Conservation (phyloP, 257 asterid genomes). For the Solanum appendiculatum region DNA sequence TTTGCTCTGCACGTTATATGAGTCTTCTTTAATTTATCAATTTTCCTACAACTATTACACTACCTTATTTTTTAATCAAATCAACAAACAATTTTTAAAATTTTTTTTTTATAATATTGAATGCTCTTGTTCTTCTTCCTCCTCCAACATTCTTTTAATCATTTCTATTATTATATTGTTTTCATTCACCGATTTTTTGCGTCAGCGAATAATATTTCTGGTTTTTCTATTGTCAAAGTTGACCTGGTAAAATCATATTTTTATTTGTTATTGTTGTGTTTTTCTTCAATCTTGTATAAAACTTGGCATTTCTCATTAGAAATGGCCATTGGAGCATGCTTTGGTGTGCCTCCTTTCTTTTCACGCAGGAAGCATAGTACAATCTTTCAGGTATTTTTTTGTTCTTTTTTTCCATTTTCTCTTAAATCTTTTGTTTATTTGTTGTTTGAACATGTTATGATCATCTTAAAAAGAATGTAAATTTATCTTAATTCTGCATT, state of each 20-base stretch:
- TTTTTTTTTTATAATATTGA: not conserved
- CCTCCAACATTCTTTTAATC: not conserved
- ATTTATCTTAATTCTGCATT: not conserved
- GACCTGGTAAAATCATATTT: not conserved
- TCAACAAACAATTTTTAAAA: not conserved
- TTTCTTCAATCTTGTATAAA: not conserved
- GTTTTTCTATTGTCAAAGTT: not conserved
- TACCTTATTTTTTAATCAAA: not conserved
- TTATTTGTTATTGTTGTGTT: not conserved
- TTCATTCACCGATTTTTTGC: not conserved
- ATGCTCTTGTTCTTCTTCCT: constrained; percentile 1
- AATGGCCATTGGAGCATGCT: constrained; percentile 4
- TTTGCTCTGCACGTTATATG: constrained; percentile 15
- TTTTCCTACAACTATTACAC: not conserved
- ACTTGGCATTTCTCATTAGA: not conserved
- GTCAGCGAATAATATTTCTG: not conserved
- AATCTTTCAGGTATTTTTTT: not conserved
- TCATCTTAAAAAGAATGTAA: not conserved
- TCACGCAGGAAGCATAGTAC: constrained; percentile 1
- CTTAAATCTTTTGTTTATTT: not conserved
- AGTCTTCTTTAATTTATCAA: not conserved
- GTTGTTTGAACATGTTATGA: not conserved
- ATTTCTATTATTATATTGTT: not conserved
- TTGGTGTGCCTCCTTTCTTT: constrained; percentile 5
- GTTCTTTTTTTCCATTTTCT: not conserved